Base-by-base conservation (phyloP, 768 basidiomycete genomes). In the Lactarius pseudohatsudake region DNA sequence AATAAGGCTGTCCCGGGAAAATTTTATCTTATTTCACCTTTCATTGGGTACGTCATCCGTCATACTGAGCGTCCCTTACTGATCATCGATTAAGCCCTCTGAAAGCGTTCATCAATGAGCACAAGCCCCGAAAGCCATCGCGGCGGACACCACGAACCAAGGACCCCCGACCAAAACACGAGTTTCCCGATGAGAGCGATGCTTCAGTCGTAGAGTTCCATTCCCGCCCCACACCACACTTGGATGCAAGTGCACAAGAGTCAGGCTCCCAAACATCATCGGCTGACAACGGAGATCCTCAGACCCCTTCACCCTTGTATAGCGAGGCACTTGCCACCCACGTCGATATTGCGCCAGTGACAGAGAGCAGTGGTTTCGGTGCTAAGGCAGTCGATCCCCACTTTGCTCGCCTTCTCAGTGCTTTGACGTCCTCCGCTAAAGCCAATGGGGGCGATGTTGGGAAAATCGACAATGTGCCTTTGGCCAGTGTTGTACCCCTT, bases 11-110 rank as follows among this genome's bases (percentile, higher is more conserved):
- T 79, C 64, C 82, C 81, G 18, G 89, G 91, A 50, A 94, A 91
- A 76, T 98, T 97, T 77, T 99, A 97, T 79, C 81, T 98, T 73
- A 94, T 98, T 43, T 86, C 94, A 0, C 96, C 96, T 4, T 97
- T 98, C 79, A 94, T 99, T 71, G 83, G 80, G 91, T 93, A 59
- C 59, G 57, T 47, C n/a, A 40, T 68, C 20, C 6, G 43, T 36
- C 30, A 11, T 32, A 22, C 66, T 67, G 30, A 64, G 16, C 26
- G 11, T 59, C 60, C 68, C 58, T 61, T 72, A 1, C 73, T 58
- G 45, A 45, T 20, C 9, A 54, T 38, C n/a, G 63, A 11, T 62
- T 15, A 64, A 89, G 88, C 34, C 79, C 83, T 57, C 72, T 92
- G 73, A 91, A 88, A 75, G 79, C 81, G 7, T 90, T 90, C 70